A percentile compares a stretch with the other conserved stretches of the same genome.
Conservation (phyloP, 2,329 filamentous ascomycete species). For the Fusarium lateritium region DNA sequence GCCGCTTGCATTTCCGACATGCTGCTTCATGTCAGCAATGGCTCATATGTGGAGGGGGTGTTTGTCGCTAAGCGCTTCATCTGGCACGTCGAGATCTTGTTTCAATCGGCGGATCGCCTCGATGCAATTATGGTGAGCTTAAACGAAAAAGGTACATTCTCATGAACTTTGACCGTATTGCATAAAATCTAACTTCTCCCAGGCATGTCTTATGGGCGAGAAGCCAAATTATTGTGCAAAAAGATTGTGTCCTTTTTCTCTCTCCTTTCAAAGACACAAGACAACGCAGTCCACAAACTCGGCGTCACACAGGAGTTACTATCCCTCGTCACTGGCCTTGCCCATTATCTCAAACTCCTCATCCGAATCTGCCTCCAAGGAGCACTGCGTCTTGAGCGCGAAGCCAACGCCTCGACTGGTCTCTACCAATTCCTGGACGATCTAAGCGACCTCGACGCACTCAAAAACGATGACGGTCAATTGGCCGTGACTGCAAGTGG, state of each 20-base stretch:
- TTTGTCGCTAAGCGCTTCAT: conserved; percentile 97
- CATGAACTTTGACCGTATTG: neutral
- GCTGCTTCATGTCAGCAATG: conserved; percentile 98
- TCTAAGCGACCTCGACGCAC: conserved; percentile 84
- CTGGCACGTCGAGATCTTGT: conserved; percentile 93
- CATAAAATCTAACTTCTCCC: conserved; percentile 36
- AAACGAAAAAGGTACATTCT: conserved; percentile 79
- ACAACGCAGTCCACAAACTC: conserved; percentile 88
- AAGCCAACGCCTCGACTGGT: conserved; percentile 80
- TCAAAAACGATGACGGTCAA: conserved; percentile 79
- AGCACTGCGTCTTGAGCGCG: conserved; percentile 89
- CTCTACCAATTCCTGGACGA: conserved; percentile 88
- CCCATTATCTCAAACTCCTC: conserved; percentile 96
- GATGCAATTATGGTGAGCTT: conserved; percentile 79
- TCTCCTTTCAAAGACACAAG: conserved; percentile 92
- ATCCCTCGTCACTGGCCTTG: conserved; percentile 95
- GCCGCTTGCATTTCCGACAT: conserved; percentile 99
- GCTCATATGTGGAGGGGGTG: conserved; percentile 94
- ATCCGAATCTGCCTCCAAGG: conserved; percentile 98
- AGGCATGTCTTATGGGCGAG: conserved; percentile 92
- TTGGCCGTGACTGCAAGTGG: conserved; percentile 77
- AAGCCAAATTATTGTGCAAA: conserved; percentile 99
- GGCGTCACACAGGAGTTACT: conserved; percentile 98
- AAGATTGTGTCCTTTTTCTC: conserved; percentile 99
- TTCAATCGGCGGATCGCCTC: conserved; percentile 87